Base-by-base conservation (phyloP, 768 basidiomycete genomes). In the Lanmaoa rubissima region DNA sequence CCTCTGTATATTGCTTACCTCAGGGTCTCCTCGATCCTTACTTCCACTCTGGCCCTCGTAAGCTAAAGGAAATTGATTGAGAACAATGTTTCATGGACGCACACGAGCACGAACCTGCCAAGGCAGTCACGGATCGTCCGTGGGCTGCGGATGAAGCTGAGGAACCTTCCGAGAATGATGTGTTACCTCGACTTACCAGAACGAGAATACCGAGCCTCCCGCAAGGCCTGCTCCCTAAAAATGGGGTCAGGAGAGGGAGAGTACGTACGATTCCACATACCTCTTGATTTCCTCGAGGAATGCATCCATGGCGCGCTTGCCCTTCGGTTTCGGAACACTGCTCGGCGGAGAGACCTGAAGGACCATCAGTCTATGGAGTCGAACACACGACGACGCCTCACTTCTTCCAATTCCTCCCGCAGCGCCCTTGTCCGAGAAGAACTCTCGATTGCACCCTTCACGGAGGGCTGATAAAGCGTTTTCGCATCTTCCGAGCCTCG, bases 231-330 rank as follows among this genome's bases (percentile, higher is more conserved):
- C 46, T 98, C 96, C 69, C 96, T 98, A 64, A n/a, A 41, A 34
- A 42, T 43, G 19, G 11, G 31, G 35, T 61, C 53, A 66, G 50
- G 57, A 28, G 26, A 35, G 1, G 19, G 8, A 19, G 5, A 14
- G 17, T 32, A 48, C 56, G 26, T 24, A 51, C 9, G 7, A n/a
- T 11, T 17, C 34, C 5, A 60, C 77, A 21, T 46, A 90, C 96
- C 84, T 84, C 75, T 98, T 98, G 57, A 99, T 92, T 75, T 99
- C 94, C 65, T 97, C 94, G 49, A 99, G 77, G 69, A 98, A 99
- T 2, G 87, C 74, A 72, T 98, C 95, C 93, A 98, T 98, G 1
- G 91, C 93, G 49, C 96, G 84, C 70, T 93, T 97, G 3, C 97
- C 97, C 70, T 93, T 97, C 0, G 91, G 87, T 68, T 86, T 93